A percentile compares a stretch with the other conserved stretches of the same genome.
phyloP scores from a whole-genome alignment of 192 early-diverging fungal species.

The Linnemannia zychae region DNA sequence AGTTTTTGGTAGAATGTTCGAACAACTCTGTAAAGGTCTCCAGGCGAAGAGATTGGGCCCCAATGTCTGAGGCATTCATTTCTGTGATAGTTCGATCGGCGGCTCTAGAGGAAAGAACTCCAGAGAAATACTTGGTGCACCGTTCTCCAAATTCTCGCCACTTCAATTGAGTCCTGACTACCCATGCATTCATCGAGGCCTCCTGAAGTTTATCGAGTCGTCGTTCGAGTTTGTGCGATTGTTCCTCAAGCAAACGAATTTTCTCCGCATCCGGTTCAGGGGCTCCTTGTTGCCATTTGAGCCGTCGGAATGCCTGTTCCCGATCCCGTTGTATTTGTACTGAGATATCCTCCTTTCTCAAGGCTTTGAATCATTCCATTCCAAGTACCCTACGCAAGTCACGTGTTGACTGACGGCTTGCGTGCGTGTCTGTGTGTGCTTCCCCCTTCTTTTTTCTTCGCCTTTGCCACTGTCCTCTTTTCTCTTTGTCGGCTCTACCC shows the following conservation, averaged over 20 bases:
- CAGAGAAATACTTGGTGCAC: constrained; percentile 33
- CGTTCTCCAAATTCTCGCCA: constrained; percentile 39
- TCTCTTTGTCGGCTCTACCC: too few relatives aligned
- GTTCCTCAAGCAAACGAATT: not conserved
- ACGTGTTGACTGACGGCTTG: too few relatives aligned
- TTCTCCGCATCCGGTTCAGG: not conserved
- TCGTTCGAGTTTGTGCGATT: not conserved
- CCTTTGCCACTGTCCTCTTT: too few relatives aligned
- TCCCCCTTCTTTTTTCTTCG: too few relatives aligned
- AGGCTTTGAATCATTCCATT: too few relatives aligned
- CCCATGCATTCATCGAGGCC: not conserved
- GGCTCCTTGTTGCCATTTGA: constrained; percentile 7
- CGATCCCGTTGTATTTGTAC: constrained; percentile 5
- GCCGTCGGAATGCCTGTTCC: not conserved
- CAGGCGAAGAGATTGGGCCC: not conserved
- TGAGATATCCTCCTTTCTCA: not conserved
- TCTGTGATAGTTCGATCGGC: constrained; percentile 16
- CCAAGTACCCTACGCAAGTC: too few relatives aligned
- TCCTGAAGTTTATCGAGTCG: not conserved
- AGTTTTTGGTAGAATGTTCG: constrained; percentile 2
- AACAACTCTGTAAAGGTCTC: not conserved
- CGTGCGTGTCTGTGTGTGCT: too few relatives aligned
- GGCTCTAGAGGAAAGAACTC: constrained; percentile 3
- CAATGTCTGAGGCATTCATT: not conserved
- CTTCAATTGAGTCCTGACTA: not conserved